Evolutionary conservation across 306 rosid species (phyloP).

Genomic region (Acmispon strigosus): DNA sequence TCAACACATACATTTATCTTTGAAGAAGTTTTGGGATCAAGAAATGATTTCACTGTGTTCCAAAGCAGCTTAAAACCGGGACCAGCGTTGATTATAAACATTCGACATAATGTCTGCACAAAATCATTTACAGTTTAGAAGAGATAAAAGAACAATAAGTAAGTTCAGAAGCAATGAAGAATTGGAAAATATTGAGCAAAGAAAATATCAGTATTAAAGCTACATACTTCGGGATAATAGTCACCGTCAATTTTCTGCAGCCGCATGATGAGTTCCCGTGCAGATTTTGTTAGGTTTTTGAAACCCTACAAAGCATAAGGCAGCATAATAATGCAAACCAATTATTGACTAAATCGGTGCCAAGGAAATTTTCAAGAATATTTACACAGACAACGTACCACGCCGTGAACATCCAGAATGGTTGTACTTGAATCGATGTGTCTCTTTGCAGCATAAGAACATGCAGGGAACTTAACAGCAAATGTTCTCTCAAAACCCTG

Average conservation of each 20-base stretch:
- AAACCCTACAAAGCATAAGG: slow-evolving; percentile 51
- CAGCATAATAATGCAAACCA: neutral
- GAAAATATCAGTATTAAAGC: neutral
- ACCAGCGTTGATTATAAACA: slow-evolving; percentile 93
- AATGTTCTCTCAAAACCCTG: slow-evolving; percentile 75
- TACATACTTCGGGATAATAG: slow-evolving; percentile 83
- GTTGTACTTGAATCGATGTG: slow-evolving; percentile 88
- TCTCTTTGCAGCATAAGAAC: slow-evolving; percentile 87
- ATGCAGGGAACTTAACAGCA: slow-evolving; percentile 85
- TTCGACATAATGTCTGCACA: slow-evolving; percentile 72
- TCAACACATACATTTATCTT: slow-evolving; percentile 79
- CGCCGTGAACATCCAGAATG: slow-evolving; percentile 83
- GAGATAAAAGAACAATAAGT: neutral
- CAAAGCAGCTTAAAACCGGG: slow-evolving; percentile 88
- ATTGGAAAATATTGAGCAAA: slow-evolving; percentile 1
- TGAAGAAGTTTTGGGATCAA: slow-evolving; percentile 80
- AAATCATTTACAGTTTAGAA: slow-evolving; percentile 19
- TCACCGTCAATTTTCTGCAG: slow-evolving; percentile 88
- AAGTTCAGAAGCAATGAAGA: slow-evolving; percentile 10
- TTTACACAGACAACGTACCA: slow-evolving; percentile 49
- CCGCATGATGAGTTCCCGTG: slow-evolving; percentile 67
- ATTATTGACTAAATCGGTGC: neutral
- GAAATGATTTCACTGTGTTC: slow-evolving; percentile 75
- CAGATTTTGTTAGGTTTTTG: slow-evolving; percentile 70
- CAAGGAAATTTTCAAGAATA: slow-evolving; percentile 4